A percentile compares a stretch with the other conserved stretches of the same genome.
Conservation (phyloP, 352 stramenopile species). For the Globisporangium sylvaticum region DNA sequence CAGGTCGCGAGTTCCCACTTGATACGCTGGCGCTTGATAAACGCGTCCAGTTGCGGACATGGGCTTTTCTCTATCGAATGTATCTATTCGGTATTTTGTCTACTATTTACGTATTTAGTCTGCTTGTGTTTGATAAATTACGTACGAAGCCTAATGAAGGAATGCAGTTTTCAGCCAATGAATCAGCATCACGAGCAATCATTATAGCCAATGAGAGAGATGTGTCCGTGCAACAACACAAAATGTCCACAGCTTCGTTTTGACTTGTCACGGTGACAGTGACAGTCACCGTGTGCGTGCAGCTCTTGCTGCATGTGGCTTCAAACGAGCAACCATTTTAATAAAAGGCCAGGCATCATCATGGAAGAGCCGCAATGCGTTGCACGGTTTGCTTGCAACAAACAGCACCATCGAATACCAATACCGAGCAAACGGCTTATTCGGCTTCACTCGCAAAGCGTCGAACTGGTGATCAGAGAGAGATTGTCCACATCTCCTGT, state of each 20-base stretch:
- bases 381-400: neutral
- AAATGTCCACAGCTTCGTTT: neutral
- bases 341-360: neutral
- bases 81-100: neutral
- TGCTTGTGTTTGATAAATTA: neutral
- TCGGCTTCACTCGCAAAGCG: neutral
- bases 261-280: neutral
- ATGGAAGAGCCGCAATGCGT: neutral
- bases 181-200: neutral
- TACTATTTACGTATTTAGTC: neutral
- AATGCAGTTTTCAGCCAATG: neutral
- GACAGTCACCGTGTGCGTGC: no score
- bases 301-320: neutral
- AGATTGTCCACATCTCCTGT: neutral
- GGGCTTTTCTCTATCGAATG: no score
- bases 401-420: neutral
- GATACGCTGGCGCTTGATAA: constrained; percentile 3
- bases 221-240: neutral
- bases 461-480: neutral
- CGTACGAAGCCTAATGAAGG: neutral
- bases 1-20: neutral
- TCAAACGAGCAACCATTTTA: neutral
- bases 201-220: neutral
- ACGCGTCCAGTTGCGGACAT: constrained; percentile 18
- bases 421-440: neutral